phyloP scores from a whole-genome alignment of 805 yeast genomes.

The Wickerhamiella azyma region DNA sequence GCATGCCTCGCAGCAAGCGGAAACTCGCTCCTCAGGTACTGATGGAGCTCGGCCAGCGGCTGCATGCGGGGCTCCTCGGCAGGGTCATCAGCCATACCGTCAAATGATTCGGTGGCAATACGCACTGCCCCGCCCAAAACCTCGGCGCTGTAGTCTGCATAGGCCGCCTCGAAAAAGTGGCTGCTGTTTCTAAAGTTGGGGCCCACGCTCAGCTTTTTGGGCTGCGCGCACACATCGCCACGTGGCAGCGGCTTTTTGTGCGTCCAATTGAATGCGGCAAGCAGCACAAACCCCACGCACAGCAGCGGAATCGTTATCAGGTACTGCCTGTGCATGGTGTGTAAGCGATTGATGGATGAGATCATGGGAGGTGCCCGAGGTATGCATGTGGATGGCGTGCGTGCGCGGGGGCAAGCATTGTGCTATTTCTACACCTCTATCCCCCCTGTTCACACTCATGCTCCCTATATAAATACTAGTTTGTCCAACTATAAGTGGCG shows the following conservation, averaged over 20 bases:
- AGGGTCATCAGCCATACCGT: constrained; percentile 34
- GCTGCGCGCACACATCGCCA: constrained; percentile 11
- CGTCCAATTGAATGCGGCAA: constrained; percentile 7
- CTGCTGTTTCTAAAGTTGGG: constrained; percentile 1
- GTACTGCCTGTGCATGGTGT: neutral
- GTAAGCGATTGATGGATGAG: neutral
- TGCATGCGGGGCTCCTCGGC: constrained; percentile 40
- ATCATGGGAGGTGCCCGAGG: no score
- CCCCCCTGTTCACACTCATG: no score
- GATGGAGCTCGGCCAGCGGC: constrained; percentile 36
- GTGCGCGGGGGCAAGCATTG: no score
- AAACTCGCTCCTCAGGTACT: constrained; percentile 39
- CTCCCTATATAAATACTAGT: no score
- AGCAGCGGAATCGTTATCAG: constrained; percentile 6
- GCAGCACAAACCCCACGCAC: constrained; percentile 3
- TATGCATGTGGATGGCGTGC: no score
- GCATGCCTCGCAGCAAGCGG: constrained; percentile 36
- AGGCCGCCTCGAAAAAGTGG: constrained; percentile 10
- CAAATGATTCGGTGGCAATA: constrained; percentile 52
- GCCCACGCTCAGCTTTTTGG: constrained; percentile 3
- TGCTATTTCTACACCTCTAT: no score
- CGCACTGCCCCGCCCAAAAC: constrained; percentile 37
- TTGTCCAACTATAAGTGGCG: no score
- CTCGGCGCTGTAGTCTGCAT: constrained; percentile 12
- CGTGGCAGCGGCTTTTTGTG: neutral